Base-by-base conservation (phyloP, 345 rosid genomes). In the Eucalyptus cloeziana region DNA sequence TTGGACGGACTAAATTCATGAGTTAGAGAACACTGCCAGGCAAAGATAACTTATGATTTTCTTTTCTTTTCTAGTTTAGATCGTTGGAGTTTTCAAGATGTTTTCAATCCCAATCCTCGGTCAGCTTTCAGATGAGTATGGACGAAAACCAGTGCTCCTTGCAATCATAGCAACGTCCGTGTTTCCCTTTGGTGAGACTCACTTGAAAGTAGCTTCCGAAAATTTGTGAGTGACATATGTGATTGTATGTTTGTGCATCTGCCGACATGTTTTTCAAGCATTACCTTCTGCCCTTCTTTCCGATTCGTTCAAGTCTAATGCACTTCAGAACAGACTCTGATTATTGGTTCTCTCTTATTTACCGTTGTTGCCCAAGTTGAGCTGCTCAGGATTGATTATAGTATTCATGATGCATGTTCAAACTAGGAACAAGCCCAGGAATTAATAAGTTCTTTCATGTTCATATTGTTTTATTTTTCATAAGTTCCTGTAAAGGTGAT, bases 51-150 rank as follows among this genome's bases (percentile, higher is more conserved):
- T 76, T 24, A 40, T 40, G 30, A 76, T 40, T 40, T 24, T 13
- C 45, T 19, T 50, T 88, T 51, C 31, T 54, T 56, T 52, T 47
- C 76, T 47, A 43, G 5, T 80, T 58, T n/a, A 94, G 96, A 92
- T 93, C 79, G 96, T 94, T 88, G 96, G 96, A 85, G 10, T 94
- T 88, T 94, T 94, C 94, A 93, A 94, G 92, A 93, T 93, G 96
- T 90, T 92, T 60, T 92, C 91, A 37, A 89, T 94, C 69, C 96
- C 96, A 64, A 89, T 94, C 87, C 64, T 94, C 11, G 96, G 96
- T 88, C 95, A 94, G 91, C 96, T 94, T 92, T 94, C 96, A 22
- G 95, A 94, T 86, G 96, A 94, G 89, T 87, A 90, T n/a, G 96
- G 96, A 64, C 96, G 96, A 76, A 94, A 94, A 87, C 93, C 94